Conservation (phyloP, 768 basidiomycete genomes). For the Agrocybe praecox region DNA sequence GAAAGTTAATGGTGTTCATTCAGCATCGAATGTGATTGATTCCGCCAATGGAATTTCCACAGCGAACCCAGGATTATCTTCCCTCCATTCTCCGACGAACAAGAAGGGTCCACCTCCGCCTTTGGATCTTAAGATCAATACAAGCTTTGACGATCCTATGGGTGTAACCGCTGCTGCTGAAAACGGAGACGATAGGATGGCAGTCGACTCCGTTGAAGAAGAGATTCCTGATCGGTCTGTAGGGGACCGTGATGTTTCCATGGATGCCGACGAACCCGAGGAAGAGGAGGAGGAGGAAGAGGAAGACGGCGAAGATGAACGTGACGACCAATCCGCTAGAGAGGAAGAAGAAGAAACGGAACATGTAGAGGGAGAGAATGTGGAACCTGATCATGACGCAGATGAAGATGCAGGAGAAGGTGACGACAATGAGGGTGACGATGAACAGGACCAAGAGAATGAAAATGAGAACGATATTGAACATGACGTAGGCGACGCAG, state of each 20-base stretch:
- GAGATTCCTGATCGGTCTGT: slow-evolving; percentile 7
- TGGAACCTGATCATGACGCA: slow-evolving; percentile 11
- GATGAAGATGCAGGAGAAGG: slow-evolving; percentile 14
- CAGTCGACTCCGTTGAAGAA: slow-evolving; percentile 11
- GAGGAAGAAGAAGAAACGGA: slow-evolving; percentile 13
- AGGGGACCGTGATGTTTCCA: slow-evolving; percentile 15
- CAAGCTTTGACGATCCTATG: background rate
- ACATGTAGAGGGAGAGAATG: slow-evolving; percentile 19
- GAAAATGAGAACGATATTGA: slow-evolving; percentile 31
- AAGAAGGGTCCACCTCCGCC: slow-evolving; percentile 21
- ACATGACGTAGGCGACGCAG: slow-evolving; percentile 19
- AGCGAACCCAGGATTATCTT: background rate
- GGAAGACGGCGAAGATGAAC: slow-evolving; percentile 12
- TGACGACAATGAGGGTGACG: slow-evolving; percentile 14
- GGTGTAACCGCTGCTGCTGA: background rate
- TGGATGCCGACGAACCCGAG: slow-evolving; percentile 16
- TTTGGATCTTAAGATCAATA: slow-evolving; percentile 16
- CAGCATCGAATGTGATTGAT: slow-evolving; percentile 1
- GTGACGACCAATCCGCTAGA: slow-evolving; percentile 3
- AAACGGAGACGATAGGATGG: slow-evolving; percentile 11
- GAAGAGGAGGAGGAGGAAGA: slow-evolving; percentile 12
- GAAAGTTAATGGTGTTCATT: slow-evolving; percentile 10
- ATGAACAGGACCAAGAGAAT: slow-evolving; percentile 15
- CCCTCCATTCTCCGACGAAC: background rate
- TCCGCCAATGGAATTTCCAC: background rate